Conservation (phyloP, 176 grass and related monocot genomes). For the Aegilops tauschii region DNA sequence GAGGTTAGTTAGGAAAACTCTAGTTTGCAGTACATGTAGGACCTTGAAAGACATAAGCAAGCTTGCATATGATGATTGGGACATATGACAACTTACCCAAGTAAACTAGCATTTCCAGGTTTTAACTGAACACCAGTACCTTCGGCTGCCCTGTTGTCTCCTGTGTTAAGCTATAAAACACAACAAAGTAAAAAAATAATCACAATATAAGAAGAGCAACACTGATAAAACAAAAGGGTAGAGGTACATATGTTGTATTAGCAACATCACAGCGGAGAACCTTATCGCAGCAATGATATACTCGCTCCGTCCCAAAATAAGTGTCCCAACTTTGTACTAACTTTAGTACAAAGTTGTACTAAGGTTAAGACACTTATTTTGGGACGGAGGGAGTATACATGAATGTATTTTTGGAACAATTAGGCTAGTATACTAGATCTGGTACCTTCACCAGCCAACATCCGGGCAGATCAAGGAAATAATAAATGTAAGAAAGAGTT, state of each 20-base stretch:
- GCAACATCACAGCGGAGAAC: background rate
- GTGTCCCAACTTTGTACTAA: too few relatives aligned
- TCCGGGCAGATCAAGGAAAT: background rate
- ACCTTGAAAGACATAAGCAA: background rate
- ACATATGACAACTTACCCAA: constrained; percentile 61
- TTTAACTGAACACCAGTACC: constrained; percentile 59
- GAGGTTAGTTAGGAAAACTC: background rate
- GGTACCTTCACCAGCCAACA: background rate
- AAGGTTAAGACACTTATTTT: too few relatives aligned
- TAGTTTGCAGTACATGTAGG: background rate
- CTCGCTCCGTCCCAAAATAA: too few relatives aligned
- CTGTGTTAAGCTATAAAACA: constrained; percentile 58
- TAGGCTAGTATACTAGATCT: background rate
- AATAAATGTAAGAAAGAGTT: background rate
- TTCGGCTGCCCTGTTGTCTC: constrained; percentile 53
- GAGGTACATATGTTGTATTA: constrained; percentile 10
- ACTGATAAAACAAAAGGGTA: constrained; percentile 1
- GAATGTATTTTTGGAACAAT: background rate
- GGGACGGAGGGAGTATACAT: background rate
- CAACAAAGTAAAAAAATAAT: background rate
- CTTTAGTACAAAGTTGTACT: too few relatives aligned
- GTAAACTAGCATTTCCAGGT: constrained; percentile 66
- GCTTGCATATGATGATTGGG: background rate
- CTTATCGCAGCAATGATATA: background rate
- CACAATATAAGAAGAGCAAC: constrained; percentile 11